Evolutionary conservation across 306 rosid species (phyloP), one percentile per base, ranked within the genome.

Genomic region (Sophora flavescens): DNA sequence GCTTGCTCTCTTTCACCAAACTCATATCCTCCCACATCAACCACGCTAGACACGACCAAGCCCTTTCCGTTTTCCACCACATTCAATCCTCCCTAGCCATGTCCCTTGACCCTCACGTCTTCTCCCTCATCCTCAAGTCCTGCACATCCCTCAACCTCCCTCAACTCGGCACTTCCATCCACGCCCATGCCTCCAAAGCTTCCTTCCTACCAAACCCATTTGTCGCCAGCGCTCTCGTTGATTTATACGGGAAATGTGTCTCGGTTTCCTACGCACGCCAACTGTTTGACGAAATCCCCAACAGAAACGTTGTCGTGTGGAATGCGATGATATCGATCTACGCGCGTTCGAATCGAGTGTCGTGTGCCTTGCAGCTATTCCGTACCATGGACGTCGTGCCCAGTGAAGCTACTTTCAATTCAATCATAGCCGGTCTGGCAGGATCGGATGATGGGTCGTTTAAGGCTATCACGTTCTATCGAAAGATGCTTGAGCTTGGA

Each of bases 71-170:
- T 38, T 92, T 92, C 84, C 89, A 72, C 85, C 85, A 84, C 73
- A 84, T 92, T n/a, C 97, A 90, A 1, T 41, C 91, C 51, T 68
- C 87, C 0, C 86, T 83, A 6, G 68, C 78, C 13, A 83, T 90
- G 35, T 36, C 78, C 36, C 90, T 88, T 11, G 97, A 92, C 74
- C 84, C 96, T 33, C 97, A 92, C 56, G 92, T 92, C 68, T 86
- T 90, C 89, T 88, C 96, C 64, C 91, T 90, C 77, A 74, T 77
- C 68, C 91, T 90, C 78, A 92, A 90, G 79, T 92, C 97, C 70
- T 92, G 96, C 86, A 73, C 97, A 8, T 68, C 92, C 73, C 59
- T 74, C 54, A 74, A 73, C 57, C 84, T 81, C 39, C 82, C 92
- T 3, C 82, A 44, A 44, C 93, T 92, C 17, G 97, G 87, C 68